A percentile compares a stretch with the other conserved stretches of the same genome.
Evolutionary conservation across 257 asterid species (phyloP).

Genomic region (Solanum medicagineum): DNA sequence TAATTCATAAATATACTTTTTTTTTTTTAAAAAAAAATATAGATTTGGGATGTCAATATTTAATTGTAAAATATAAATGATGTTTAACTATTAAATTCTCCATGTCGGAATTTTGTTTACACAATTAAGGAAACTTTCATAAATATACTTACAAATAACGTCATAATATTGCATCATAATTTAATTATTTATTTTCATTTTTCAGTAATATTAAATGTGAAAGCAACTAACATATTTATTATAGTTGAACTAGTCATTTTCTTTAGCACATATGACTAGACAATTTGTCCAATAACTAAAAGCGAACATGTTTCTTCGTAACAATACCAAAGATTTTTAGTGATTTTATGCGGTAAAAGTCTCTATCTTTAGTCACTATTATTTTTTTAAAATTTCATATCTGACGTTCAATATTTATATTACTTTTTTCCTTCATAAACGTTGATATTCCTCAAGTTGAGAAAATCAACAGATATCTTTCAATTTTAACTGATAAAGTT

Average conservation of each 20-base stretch:
- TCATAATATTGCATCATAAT: neutral
- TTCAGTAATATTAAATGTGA: neutral
- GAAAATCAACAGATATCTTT: too few relatives aligned
- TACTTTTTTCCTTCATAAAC: too few relatives aligned
- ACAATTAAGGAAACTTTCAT: neutral
- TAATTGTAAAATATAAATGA: too few relatives aligned
- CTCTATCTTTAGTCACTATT: neutral
- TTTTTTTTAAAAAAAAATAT: too few relatives aligned
- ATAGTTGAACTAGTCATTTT: neutral
- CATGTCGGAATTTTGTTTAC: too few relatives aligned
- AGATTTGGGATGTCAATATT: too few relatives aligned
- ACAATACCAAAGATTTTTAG: neutral
- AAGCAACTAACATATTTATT: neutral
- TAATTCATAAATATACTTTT: neutral
- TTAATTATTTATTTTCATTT: neutral
- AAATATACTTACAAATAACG: neutral
- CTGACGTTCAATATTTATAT: fast-evolving
- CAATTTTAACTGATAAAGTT: too few relatives aligned
- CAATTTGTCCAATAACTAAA: neutral
- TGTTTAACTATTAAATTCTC: too few relatives aligned
- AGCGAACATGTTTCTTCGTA: neutral
- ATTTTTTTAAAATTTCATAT: neutral
- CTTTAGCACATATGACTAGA: neutral
- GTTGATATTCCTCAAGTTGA: too few relatives aligned
- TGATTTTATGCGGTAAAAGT: neutral